Conservation (phyloP, 2,329 filamentous ascomycete genomes). For the Scedosporium dehoogii region DNA sequence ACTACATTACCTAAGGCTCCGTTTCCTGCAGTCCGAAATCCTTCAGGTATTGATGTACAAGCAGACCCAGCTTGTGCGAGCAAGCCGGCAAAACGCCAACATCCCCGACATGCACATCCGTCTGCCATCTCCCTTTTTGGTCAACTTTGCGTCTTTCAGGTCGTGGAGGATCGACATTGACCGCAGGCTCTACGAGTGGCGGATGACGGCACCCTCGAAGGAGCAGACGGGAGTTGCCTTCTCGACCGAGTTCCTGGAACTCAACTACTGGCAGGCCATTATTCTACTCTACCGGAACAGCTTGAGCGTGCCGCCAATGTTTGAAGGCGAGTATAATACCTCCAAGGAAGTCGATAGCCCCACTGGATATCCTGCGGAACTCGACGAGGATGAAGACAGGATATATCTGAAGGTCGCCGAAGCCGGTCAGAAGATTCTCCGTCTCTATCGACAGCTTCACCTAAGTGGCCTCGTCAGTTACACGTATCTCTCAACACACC, state of each 20-base stretch:
- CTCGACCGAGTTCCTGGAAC: slow-evolving; percentile 77
- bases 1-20: slow-evolving; percentile 83
- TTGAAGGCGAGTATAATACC: slow-evolving; percentile 68
- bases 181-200: slow-evolving; percentile 74
- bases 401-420: slow-evolving; percentile 94
- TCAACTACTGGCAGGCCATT: slow-evolving; percentile 97
- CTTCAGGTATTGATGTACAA: slow-evolving; percentile 88
- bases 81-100: slow-evolving; percentile 49
- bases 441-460: slow-evolving; percentile 83
- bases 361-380: slow-evolving; percentile 51
- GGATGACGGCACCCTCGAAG: slow-evolving; percentile 66
- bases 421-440: slow-evolving; percentile 84
- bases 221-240: slow-evolving; percentile 80
- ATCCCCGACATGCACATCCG: slow-evolving; percentile 70
- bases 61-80: slow-evolving; percentile 70
- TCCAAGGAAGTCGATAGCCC: slow-evolving; percentile 55
- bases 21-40: slow-evolving; percentile 87
- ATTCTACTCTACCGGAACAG: slow-evolving; percentile 94
- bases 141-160: slow-evolving; percentile 73
- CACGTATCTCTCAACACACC: slow-evolving; percentile 89
- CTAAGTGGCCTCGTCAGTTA: slow-evolving; percentile 86
- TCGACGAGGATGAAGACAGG: slow-evolving; percentile 73
- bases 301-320: slow-evolving; percentile 71
- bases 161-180: slow-evolving; percentile 87
- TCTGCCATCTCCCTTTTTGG: slow-evolving; percentile 75